Percentiles rank a stretch among this genome's conserved stretches.
Conservation (phyloP, 108 stramenopile species). For the Cyclotella cryptica region DNA sequence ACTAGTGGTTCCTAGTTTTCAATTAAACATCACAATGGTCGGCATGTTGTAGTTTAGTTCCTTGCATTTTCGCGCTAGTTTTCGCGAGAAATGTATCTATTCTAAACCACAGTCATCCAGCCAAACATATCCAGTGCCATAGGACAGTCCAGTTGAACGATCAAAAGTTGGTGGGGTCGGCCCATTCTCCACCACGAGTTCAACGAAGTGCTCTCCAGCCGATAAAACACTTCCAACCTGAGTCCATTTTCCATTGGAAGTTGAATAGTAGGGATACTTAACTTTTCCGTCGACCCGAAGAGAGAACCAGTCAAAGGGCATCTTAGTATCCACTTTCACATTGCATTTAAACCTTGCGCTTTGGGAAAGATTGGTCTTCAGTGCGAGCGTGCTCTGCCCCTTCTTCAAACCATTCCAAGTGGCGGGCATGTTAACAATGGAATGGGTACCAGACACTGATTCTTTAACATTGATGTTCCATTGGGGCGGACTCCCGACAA, state of each 20-base stretch:
- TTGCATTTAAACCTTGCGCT: conserved; percentile 1
- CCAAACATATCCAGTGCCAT: conserved; percentile 11
- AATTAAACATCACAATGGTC: no score
- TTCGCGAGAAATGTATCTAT: background rate
- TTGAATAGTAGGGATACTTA: conserved; percentile 9
- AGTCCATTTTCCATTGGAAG: conserved; percentile 9
- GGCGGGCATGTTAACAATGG: background rate
- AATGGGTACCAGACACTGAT: background rate
- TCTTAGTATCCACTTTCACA: conserved; percentile 9
- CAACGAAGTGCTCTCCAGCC: background rate
- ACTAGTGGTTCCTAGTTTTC: no score
- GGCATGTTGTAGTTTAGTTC: no score
- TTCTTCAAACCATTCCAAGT: background rate
- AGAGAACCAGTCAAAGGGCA: conserved; percentile 21
- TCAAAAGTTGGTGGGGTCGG: background rate
- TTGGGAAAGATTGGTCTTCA: conserved; percentile 4
- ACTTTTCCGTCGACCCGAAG: background rate
- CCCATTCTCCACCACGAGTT: background rate
- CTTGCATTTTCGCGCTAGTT: no score
- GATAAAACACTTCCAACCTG: background rate
- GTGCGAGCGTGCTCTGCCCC: background rate
- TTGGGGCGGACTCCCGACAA: background rate
- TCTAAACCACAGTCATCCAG: conserved; percentile 6
- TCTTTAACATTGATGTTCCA: background rate
- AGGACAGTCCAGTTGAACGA: background rate